Conservation (phyloP, 257 asterid genomes). For the Nicotiana attenuata region DNA sequence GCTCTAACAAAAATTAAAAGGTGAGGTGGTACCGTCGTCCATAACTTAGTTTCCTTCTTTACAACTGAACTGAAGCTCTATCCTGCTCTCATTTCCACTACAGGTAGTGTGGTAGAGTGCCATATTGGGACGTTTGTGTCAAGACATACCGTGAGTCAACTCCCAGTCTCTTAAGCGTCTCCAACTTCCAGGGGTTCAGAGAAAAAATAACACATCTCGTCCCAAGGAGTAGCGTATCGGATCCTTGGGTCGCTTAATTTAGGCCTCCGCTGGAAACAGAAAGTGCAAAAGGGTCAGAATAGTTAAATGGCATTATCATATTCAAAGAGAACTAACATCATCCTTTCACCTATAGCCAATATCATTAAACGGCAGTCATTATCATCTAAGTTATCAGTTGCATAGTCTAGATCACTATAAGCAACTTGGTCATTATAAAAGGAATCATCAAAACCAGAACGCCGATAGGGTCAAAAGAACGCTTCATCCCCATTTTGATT, state of each 20-base stretch:
- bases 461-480: no score
- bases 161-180: not conserved
- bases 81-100: no score
- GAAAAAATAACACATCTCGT: not conserved
- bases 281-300: not conserved
- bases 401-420: no score
- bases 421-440: no score
- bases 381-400: no score
- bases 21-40: not conserved
- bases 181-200: not conserved
- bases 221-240: not conserved
- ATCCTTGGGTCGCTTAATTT: not conserved
- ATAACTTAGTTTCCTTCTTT: not conserved
- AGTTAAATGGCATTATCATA: not conserved
- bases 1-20: no score
- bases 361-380: no score
- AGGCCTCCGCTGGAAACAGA: not conserved
- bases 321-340: not conserved
- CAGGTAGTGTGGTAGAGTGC: not conserved
- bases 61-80: not conserved
- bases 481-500: no score
- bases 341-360: no score
- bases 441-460: no score
- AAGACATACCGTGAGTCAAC: not conserved
- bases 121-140: not conserved